Base-by-base conservation (phyloP, 805 yeast species). In the Suhomyces xylopsoci region DNA sequence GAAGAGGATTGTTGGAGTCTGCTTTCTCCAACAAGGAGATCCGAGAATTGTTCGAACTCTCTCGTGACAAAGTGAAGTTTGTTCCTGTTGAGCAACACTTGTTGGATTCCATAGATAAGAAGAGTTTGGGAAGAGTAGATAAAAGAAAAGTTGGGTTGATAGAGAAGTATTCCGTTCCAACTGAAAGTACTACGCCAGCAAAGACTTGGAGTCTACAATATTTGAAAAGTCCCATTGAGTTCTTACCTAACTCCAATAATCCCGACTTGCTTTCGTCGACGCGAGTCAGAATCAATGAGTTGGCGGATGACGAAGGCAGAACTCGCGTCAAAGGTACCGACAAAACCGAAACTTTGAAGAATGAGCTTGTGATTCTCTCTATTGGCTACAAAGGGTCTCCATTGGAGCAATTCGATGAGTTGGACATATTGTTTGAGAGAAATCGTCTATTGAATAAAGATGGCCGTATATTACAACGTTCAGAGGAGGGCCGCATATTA, bases 21-120 rank as follows among this genome's bases (percentile, higher is more conserved):
- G 94, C 96, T 24, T 94, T 92, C 66, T 87, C 97, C 3, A 93
- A 89, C 59, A 93, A 91, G 65, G 99, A 94, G 67, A 78, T 93
- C 22, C 79, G 97, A 63, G 98, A 94, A 64, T 71, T 93, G 36
- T 73, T 92, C 63, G 87, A 84, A 50, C 67, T 90, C 70, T 5
- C 60, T 74, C 28, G 28, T 28, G 70, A 72, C 40, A 74, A 76
- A 15, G 81, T 87, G 51, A 63, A 74, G 45, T 78, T 80, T 7
- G 49, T 53, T 6, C 76, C 76, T 7, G 54, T 74, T 9, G 74
- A 74, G 0, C 70, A 71, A n/a, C 59, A 67, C 5, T 17, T 63
- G 5, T 56, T 76, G 45, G 62, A 58, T 9, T 58, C 63, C 45
- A 60, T 73, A 38, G 64, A 64, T 32, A 61, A 67, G 28, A 58